phyloP scores from a whole-genome alignment of 345 rosid species.

The Eucalyptus polyanthemos region DNA sequence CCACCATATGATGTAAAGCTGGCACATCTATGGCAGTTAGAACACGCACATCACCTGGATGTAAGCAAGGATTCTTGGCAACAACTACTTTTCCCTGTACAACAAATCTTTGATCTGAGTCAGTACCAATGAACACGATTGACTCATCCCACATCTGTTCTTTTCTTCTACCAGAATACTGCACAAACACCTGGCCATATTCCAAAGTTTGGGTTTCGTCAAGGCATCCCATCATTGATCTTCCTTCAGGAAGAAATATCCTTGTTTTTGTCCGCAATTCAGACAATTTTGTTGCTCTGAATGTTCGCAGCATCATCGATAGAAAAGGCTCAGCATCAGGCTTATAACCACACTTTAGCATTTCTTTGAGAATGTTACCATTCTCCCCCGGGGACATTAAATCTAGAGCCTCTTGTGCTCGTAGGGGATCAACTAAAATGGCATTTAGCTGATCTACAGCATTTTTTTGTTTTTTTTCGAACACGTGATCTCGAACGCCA shows the following conservation, averaged over 20 bases:
- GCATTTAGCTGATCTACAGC: constrained; percentile 53
- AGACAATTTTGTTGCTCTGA: constrained; percentile 62
- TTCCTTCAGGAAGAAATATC: constrained; percentile 44
- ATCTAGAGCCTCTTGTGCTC: constrained; percentile 65
- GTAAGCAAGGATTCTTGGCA: constrained; percentile 67
- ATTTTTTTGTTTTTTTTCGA: constrained; percentile 49
- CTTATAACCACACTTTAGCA: constrained; percentile 56
- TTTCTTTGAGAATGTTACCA: constrained; percentile 43
- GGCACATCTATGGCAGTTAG: constrained; percentile 36
- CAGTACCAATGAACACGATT: not conserved
- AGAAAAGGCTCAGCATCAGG: constrained; percentile 81
- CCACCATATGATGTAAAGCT: constrained; percentile 48
- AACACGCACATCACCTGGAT: constrained; percentile 65
- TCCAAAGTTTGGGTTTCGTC: constrained; percentile 70
- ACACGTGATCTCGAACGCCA: constrained; percentile 24
- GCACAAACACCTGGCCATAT: constrained; percentile 76
- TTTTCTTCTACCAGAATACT: constrained; percentile 9
- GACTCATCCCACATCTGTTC: not conserved
- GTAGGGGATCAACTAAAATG: constrained; percentile 42
- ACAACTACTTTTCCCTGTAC: constrained; percentile 29
- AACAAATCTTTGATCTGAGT: not conserved
- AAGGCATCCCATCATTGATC: constrained; percentile 87
- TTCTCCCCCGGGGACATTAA: constrained; percentile 70
- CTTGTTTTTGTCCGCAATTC: constrained; percentile 61
- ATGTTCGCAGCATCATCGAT: constrained; percentile 83